Evolutionary conservation across 768 basidiomycete species (phyloP), one percentile per base, ranked within the genome.

Genomic region (Cyathus striatus): DNA sequence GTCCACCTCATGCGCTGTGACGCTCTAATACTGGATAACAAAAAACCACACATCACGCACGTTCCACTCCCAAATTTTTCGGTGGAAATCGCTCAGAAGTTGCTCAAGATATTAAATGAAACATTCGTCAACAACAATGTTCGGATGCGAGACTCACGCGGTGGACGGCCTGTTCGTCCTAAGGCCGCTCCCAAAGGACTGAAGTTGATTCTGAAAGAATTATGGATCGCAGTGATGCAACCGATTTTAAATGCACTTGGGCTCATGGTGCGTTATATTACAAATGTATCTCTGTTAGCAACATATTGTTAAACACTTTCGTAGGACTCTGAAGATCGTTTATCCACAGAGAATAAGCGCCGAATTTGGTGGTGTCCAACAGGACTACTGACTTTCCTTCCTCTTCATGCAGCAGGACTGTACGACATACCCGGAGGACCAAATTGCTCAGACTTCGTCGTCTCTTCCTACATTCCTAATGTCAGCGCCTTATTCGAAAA

Each of bases 281-380:
- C n/a, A n/a, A n/a, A n/a, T n/a, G n/a, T n/a, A n/a, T 16, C 4
- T 16, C 18, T 30, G 27, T 30, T 30, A 9, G 9, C 9, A 30
- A 9, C n/a, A 9, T 9, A 30, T 9, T n/a, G 9, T 30, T 30
- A 30, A 9, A 30, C 27, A 30, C 27, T n/a, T n/a, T 30, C 9
- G n/a, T 9, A 9, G n/a, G 9, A 30, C 27, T 32, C 30, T 12
- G 30, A 12, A 12, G 4, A 32, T 4, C 30, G 30, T 12, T 16
- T 13, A 37, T 5, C 35, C 35, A 37, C 18, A 13, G 25, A 53
- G 62, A 16, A 49, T 58, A 16, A n/a, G n/a, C n/a, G n/a, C n/a
- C n/a, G n/a, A n/a, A n/a, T n/a, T n/a, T 58, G 56, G 56, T 58
- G 63, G 64, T 66, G 61, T 47, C 51, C 56, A 2, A 64, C 61